Evolutionary conservation across 345 rosid species (phyloP).

Genomic region (Heritiera fomes): DNA sequence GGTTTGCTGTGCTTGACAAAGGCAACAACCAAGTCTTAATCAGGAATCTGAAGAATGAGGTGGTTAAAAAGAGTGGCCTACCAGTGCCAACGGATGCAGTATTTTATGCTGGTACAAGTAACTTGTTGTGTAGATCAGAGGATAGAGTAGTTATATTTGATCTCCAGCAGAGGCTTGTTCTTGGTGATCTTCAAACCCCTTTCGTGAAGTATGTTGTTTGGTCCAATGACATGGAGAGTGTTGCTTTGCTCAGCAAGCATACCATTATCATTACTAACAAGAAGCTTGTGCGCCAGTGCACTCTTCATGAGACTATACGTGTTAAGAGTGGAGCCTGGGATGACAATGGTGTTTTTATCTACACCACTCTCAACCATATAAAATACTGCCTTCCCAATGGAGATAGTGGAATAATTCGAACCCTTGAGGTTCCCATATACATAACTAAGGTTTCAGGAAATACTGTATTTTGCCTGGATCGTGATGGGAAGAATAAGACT

Average conservation of each 20-base stretch:
- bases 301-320: conserved; percentile 93
- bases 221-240: conserved; percentile 92
- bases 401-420: conserved; percentile 1
- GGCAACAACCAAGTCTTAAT: conserved; percentile 81
- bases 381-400: conserved; percentile 1
- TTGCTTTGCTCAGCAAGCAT: conserved; percentile 95
- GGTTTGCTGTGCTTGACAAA: conserved; percentile 93
- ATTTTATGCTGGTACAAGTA: conserved; percentile 91
- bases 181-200: conserved; percentile 85
- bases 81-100: conserved; percentile 79
- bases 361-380: background rate
- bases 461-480: conserved; percentile 62
- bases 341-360: conserved; percentile 30
- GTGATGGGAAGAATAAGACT: conserved; percentile 31
- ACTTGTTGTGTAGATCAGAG: conserved; percentile 81
- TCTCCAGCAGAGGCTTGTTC: conserved; percentile 83
- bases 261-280: conserved; percentile 81
- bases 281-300: conserved; percentile 79
- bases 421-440: background rate
- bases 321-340: conserved; percentile 98
- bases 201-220: conserved; percentile 79
- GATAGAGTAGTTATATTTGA: conserved; percentile 83
- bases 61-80: conserved; percentile 71
- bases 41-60: conserved; percentile 78
- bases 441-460: background rate